These are phyloP conservation scores for Gamsiella multidivaricata DNA, from an alignment of 192 early-diverging fungal species.

Conservation along the genomic window DNA sequence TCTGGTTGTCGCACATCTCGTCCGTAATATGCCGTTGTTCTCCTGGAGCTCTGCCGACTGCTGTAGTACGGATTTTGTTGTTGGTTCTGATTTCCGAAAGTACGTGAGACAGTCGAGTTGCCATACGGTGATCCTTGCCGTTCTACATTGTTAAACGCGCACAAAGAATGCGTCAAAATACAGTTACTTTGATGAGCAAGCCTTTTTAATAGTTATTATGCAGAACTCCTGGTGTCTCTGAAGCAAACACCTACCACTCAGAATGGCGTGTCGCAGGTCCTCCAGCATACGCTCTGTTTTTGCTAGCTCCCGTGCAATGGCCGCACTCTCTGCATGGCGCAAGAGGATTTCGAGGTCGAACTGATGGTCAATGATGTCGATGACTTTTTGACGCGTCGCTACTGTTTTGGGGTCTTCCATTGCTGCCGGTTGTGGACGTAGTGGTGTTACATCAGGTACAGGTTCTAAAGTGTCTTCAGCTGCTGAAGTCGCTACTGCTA, in stretches of 20 bases:
- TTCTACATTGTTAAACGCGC: constrained; percentile 35
- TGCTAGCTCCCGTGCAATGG: constrained; percentile 70
- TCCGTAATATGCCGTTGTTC: constrained; percentile 31
- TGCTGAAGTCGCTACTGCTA: background rate
- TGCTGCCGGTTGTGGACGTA: background rate
- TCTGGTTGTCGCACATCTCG: constrained; percentile 35
- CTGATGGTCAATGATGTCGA: constrained; percentile 73
- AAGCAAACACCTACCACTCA: constrained; percentile 60
- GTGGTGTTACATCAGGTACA: background rate
- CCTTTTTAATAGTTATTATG: too few relatives aligned
- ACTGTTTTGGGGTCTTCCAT: background rate
- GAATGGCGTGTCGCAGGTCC: constrained; percentile 64
- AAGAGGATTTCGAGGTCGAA: constrained; percentile 82
- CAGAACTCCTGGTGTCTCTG: too few relatives aligned
- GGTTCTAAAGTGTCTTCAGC: background rate
- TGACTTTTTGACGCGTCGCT: constrained; percentile 56
- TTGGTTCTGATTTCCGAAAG: background rate
- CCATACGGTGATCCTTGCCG: constrained; percentile 59
- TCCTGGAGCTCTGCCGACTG: constrained; percentile 22
- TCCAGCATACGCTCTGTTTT: constrained; percentile 67
- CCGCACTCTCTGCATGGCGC: constrained; percentile 72
- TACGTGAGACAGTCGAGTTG: constrained; percentile 34
- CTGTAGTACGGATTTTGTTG: constrained; percentile 7
- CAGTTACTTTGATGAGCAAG: too few relatives aligned
- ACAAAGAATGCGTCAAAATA: background rate